Evolutionary conservation across 1,139 yeast genomes (phyloP).

Genomic region (Yamadazyma mexicana): DNA sequence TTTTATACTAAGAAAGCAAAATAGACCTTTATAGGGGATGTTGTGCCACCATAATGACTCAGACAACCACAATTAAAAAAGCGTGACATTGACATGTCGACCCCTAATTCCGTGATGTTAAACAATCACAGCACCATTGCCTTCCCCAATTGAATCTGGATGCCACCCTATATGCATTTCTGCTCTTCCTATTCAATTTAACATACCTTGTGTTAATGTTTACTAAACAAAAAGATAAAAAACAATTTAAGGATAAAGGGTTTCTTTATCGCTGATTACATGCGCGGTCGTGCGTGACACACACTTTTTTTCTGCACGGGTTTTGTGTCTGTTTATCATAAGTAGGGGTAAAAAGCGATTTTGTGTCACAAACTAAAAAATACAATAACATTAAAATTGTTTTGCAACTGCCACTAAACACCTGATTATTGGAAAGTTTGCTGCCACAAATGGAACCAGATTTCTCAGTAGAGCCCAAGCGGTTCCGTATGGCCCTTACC

Average conservation of each 20-base stretch:
- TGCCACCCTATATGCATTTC: too few species aligned
- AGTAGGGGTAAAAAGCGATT: not conserved
- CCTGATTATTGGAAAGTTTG: too few species aligned
- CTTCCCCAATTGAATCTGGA: too few species aligned
- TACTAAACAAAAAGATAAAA: constrained; percentile 1
- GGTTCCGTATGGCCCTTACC: too few species aligned
- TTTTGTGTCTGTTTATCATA: not conserved
- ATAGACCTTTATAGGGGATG: not conserved
- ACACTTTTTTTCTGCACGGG: not conserved
- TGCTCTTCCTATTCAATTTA: too few species aligned
- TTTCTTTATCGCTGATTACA: constrained; percentile 5
- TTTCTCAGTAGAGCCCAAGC: too few species aligned
- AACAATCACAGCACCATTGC: not conserved
- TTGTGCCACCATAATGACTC: not conserved
- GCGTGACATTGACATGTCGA: not conserved
- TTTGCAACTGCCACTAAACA: too few species aligned
- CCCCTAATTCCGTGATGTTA: not conserved
- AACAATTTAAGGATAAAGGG: constrained; percentile 6
- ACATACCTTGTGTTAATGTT: not conserved
- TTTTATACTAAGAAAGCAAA: not conserved
- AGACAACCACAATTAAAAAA: not conserved
- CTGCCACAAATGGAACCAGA: too few species aligned
- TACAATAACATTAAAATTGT: too few species aligned
- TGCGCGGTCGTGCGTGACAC: constrained; percentile 1
- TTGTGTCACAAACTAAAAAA: not conserved